Conservation (phyloP, 495 filamentous ascomycete genomes). For the Penicillium simplicissimum region DNA sequence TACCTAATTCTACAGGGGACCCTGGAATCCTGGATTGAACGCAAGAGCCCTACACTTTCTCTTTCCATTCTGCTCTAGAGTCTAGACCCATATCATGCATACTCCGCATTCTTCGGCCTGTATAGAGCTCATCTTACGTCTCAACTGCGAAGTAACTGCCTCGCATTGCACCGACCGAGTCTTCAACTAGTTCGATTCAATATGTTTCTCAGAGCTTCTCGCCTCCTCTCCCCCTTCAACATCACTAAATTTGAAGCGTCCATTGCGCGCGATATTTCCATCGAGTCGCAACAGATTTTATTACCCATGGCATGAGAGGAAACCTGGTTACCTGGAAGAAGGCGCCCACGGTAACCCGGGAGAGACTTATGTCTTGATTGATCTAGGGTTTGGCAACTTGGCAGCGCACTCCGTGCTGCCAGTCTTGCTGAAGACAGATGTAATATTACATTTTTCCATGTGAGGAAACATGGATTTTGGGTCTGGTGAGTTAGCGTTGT, state of each 20-base stretch:
- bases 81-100: too few species aligned
- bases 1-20: too few species aligned
- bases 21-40: background rate
- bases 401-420: constrained; percentile 30
- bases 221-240: constrained; percentile 12
- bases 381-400: constrained; percentile 29
- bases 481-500: constrained; percentile 23
- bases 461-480: constrained; percentile 37
- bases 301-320: constrained; percentile 27
- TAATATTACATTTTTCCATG: constrained; percentile 38
- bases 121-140: too few species aligned
- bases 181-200: too few species aligned
- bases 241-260: constrained; percentile 13
- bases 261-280: constrained; percentile 27
- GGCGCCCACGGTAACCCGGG: constrained; percentile 32
- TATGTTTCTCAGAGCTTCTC: constrained; percentile 4
- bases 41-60: background rate
- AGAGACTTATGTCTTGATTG: constrained; percentile 35
- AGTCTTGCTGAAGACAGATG: constrained; percentile 27
- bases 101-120: too few species aligned
- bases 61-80: too few species aligned
- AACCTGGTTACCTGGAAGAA: constrained; percentile 25
- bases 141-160: too few species aligned
- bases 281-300: constrained; percentile 33
- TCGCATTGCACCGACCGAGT: too few species aligned